These are phyloP conservation scores for Arthrobotrys musiformis DNA, from an alignment of 2,329 filamentous ascomycete species.

Conservation along the genomic window DNA sequence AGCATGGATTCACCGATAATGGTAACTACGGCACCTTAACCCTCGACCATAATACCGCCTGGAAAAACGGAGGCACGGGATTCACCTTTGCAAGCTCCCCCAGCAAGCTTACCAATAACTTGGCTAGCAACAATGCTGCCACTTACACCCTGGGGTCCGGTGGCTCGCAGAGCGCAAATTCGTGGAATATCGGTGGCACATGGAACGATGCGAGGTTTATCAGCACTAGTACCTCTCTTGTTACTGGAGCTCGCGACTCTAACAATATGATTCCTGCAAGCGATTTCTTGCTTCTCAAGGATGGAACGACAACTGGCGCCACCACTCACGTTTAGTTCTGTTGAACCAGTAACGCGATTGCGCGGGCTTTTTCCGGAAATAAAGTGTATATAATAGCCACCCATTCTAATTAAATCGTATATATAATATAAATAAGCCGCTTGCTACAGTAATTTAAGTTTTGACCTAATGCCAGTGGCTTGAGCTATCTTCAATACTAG, in stretches of 20 bases:
- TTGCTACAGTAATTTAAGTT: no score
- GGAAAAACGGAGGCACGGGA: slow-evolving; percentile 65
- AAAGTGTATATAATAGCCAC: background rate
- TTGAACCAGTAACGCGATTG: background rate
- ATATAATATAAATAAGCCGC: no score
- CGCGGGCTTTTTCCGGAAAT: no score
- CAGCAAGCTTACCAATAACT: slow-evolving; percentile 63
- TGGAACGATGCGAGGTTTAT: slow-evolving; percentile 64
- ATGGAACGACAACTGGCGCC: slow-evolving; percentile 63
- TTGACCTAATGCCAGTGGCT: no score
- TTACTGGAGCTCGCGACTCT: slow-evolving; percentile 63
- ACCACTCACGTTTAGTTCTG: slow-evolving; percentile 60
- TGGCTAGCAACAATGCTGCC: slow-evolving; percentile 62
- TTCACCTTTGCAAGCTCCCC: slow-evolving; percentile 62
- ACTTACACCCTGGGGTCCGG: slow-evolving; percentile 59
- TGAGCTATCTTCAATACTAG: no score
- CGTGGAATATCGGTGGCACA: slow-evolving; percentile 63
- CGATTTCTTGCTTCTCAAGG: slow-evolving; percentile 64
- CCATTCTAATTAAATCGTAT: no score
- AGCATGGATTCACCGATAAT: slow-evolving; percentile 67
- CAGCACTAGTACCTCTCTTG: slow-evolving; percentile 61
- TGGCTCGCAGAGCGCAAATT: slow-evolving; percentile 62
- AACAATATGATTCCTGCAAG: slow-evolving; percentile 64
- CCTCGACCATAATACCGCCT: slow-evolving; percentile 65
- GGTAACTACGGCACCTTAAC: slow-evolving; percentile 64